Evolutionary conservation across 164 flowering plant genomes (phyloP), one percentile per base, ranked within the genome.

Genomic region (Protea cynaroides): DNA sequence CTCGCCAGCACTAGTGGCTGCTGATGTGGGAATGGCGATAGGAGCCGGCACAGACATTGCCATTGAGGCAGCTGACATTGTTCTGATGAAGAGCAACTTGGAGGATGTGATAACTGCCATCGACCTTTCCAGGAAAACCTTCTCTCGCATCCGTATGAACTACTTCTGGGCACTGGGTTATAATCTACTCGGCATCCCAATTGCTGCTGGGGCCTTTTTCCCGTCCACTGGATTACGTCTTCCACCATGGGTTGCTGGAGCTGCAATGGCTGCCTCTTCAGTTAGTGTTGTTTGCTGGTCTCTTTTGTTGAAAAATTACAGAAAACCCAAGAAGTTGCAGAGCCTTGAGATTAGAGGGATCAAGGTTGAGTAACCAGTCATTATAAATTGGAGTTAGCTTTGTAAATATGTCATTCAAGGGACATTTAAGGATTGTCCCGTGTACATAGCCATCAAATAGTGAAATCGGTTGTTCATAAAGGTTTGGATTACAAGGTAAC

Each of bases 241-340:
- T 36, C 95, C 95, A 8, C 95, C 92, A 25, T 88, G 95, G 95
- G 69, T 86, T 58, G 95, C 95, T 6, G 92, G 95, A 34, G 95
- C 90, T 55, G 88, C 88, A 52, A 86, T 88, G 91, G 92, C 88
- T 1, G 83, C 95, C n/a, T 88, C 95, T n/a, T 88, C 95, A 0
- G 86, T 88, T 19, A 83, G 92, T 64, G 95, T 88, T n/a, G 89
- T 86, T 19, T 68, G 79, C 25, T 78, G 81, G 62, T 88, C 94
- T 58, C 86, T 88, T 47, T 68, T 84, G 69, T 58, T 88, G 65
- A 82, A 82, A 83, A 15, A 79, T 58, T 88, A 88, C 67, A 81
- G 22, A 63, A 82, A 81, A 56, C 90, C 90, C 53, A 80, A 71
- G 78, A 75, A 70, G 62, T 65, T 84, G 66, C 81, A 80, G 34